phyloP scores from a whole-genome alignment of 768 basidiomycete genomes.

The Lactarius pseudohatsudake region DNA sequence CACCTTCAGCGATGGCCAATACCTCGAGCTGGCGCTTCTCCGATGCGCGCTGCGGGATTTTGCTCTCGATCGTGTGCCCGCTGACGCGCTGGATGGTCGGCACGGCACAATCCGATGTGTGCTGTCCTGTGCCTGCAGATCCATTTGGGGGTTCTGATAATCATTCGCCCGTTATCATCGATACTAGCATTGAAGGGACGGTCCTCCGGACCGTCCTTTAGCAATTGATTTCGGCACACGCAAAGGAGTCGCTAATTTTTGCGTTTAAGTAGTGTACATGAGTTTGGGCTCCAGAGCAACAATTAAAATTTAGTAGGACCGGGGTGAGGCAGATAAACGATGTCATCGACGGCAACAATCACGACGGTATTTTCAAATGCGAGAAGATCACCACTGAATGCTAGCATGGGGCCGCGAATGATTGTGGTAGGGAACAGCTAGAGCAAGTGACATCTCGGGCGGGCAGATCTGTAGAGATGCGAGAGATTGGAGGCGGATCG shows the following conservation, averaged over 20 bases:
- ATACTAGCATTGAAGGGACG: too few relatives aligned
- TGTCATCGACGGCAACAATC: too few relatives aligned
- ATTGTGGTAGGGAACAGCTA: not conserved
- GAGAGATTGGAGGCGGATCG: conserved; percentile 4
- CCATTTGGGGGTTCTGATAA: conserved; percentile 88
- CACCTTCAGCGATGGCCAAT: conserved; percentile 91
- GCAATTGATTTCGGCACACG: too few relatives aligned
- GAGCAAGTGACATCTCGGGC: conserved; percentile 2
- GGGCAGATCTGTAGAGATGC: conserved; percentile 12
- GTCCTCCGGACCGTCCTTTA: too few relatives aligned
- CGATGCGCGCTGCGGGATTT: conserved; percentile 83
- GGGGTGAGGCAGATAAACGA: too few relatives aligned
- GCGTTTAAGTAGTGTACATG: too few relatives aligned
- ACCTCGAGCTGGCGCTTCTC: conserved; percentile 81
- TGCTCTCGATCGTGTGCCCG: conserved; percentile 87
- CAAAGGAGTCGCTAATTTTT: too few relatives aligned
- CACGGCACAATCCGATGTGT: conserved; percentile 95
- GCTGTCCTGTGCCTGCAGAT: conserved; percentile 92
- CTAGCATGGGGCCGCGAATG: conserved; percentile 15
- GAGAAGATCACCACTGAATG: too few relatives aligned
- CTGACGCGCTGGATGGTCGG: conserved; percentile 86
- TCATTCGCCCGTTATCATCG: too few relatives aligned
- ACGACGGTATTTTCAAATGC: too few relatives aligned
- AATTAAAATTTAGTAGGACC: too few relatives aligned
- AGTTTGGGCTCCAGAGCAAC: too few relatives aligned